These are phyloP conservation scores for Cordyceps javanica DNA, from an alignment of 2,329 filamentous ascomycete genomes.

Conservation along the genomic window DNA sequence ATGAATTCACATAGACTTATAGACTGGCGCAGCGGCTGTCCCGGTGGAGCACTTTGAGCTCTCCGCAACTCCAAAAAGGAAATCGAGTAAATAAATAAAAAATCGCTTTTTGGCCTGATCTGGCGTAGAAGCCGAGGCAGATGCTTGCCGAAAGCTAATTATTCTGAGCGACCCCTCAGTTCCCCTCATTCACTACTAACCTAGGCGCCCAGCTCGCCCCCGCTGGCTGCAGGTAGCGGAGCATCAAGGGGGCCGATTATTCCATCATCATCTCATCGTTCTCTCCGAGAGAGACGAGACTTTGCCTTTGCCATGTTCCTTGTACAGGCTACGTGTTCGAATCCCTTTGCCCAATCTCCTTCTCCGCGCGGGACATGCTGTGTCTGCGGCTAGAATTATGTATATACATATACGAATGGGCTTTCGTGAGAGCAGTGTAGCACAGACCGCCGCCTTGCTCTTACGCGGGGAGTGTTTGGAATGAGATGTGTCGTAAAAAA, in stretches of 20 bases:
- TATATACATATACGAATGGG: neutral
- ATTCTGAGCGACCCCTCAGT: conserved; percentile 4
- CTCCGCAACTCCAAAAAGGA: neutral
- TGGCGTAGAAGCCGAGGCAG: conserved; percentile 7
- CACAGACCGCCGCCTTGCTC: neutral
- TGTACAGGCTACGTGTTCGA: no score
- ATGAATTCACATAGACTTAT: neutral
- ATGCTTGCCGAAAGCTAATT: neutral
- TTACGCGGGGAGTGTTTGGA: neutral
- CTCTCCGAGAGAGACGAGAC: neutral
- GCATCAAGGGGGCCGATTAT: neutral
- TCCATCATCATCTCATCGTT: neutral
- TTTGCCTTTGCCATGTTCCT: neutral
- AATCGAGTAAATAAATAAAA: neutral
- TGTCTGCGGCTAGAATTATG: no score
- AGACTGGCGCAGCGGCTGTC: neutral
- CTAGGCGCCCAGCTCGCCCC: neutral
- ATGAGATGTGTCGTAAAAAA: neutral
- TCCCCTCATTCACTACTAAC: conserved; percentile 2
- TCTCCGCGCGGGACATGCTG: neutral
- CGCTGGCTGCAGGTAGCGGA: neutral
- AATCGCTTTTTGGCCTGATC: neutral
- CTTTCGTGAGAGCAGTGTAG: neutral
- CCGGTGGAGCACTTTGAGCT: neutral
- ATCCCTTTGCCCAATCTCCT: no score